Evolutionary conservation across 1,139 yeast species (phyloP).

Genomic region (Geotrichum fermentans): DNA sequence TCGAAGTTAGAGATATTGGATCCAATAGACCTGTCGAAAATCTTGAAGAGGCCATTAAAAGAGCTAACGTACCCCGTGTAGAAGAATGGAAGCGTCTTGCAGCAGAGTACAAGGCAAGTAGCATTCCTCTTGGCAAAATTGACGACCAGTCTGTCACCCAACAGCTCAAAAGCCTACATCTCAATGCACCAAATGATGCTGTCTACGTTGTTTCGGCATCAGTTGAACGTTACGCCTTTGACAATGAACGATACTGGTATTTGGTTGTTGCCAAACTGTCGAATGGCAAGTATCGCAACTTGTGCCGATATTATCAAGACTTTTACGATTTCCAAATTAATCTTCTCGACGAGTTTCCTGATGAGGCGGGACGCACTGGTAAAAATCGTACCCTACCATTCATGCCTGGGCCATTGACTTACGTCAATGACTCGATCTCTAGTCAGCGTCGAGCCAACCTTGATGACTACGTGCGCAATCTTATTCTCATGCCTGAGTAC

Average conservation of each 20-base stretch:
- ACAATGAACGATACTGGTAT: conserved; percentile 88
- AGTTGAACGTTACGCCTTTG: conserved; percentile 76
- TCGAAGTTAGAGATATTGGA: conserved; percentile 74
- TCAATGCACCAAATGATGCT: background rate
- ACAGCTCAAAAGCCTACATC: conserved; percentile 11
- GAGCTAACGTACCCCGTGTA: conserved; percentile 77
- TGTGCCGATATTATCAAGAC: conserved; percentile 91
- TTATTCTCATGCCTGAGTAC: conserved; percentile 70
- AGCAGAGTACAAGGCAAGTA: conserved; percentile 87
- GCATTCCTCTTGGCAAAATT: conserved; percentile 53
- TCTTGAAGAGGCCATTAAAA: conserved; percentile 52
- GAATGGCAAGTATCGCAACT: conserved; percentile 62
- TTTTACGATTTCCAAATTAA: conserved; percentile 90
- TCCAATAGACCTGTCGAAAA: conserved; percentile 50
- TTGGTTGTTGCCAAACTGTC: conserved; percentile 64
- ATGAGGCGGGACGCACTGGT: conserved; percentile 86
- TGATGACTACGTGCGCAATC: conserved; percentile 73
- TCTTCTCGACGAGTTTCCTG: conserved; percentile 78
- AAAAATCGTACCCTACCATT: conserved; percentile 78
- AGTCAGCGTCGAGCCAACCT: conserved; percentile 79
- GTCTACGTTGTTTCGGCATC: conserved; percentile 49
- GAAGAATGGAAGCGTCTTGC: conserved; percentile 93
- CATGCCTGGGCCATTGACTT: conserved; percentile 93
- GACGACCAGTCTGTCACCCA: conserved; percentile 8
- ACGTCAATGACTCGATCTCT: conserved; percentile 87